These are phyloP conservation scores for Pterocarpus macrocarpus DNA, from an alignment of 306 rosid species.

Conservation along the genomic window DNA sequence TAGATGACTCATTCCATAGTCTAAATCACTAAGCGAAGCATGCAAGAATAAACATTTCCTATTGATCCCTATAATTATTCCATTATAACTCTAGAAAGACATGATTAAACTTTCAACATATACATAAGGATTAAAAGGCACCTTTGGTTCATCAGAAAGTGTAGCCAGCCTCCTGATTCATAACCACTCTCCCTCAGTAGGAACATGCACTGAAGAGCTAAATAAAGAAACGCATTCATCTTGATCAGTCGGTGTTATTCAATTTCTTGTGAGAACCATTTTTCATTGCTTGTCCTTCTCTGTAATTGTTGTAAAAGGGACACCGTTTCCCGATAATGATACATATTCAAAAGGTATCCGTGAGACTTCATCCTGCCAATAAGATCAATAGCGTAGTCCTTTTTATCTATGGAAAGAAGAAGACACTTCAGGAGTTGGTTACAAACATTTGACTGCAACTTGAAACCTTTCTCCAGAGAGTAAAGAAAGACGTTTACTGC, in stretches of 20 bases:
- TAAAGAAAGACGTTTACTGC: constrained; percentile 71
- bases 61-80: constrained; percentile 15
- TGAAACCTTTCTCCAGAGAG: constrained; percentile 64
- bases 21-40: constrained; percentile 7
- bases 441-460: constrained; percentile 53
- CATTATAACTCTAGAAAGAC: constrained; percentile 19
- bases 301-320: constrained; percentile 43
- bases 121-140: constrained; percentile 21
- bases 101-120: constrained; percentile 37
- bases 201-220: constrained; percentile 29
- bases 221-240: constrained; percentile 24
- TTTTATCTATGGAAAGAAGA: constrained; percentile 53
- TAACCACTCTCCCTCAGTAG: constrained; percentile 33
- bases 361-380: constrained; percentile 57
- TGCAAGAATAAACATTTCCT: constrained; percentile 21
- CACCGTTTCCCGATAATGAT: constrained; percentile 45
- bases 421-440: constrained; percentile 56
- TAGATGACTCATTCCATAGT: constrained; percentile 15
- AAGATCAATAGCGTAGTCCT: constrained; percentile 58
- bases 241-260: constrained; percentile 17
- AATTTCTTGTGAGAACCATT: constrained; percentile 4
- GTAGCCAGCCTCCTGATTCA: constrained; percentile 30
- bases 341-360: constrained; percentile 56
- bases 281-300: constrained; percentile 8
- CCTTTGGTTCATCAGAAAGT: constrained; percentile 47